Conservation (phyloP, 2,329 filamentous ascomycete species). For the Pseudocercospora eumusae region DNA sequence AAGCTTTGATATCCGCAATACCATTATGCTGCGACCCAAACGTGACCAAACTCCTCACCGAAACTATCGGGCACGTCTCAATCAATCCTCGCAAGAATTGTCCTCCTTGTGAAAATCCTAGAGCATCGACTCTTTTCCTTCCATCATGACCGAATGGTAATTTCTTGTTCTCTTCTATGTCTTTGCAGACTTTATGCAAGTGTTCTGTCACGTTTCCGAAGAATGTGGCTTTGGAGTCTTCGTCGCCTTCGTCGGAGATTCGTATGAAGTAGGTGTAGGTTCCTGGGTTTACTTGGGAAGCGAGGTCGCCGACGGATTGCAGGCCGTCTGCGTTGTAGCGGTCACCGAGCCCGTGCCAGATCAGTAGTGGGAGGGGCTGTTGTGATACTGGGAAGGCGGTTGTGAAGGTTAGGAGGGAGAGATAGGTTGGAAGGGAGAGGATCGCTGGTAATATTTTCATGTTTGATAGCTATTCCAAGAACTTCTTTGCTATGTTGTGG, state of each 20-base stretch:
- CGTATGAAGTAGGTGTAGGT: constrained; percentile 81
- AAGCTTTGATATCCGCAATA: constrained; percentile 78
- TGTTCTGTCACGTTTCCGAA: constrained; percentile 85
- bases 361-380: constrained; percentile 75
- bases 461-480: not conserved
- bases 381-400: constrained; percentile 15
- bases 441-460: constrained; percentile 3
- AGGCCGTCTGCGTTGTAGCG: constrained; percentile 76
- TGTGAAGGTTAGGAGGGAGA: constrained; percentile 18
- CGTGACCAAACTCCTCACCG: constrained; percentile 76
- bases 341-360: constrained; percentile 90
- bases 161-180: constrained; percentile 60
- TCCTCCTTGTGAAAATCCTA: constrained; percentile 94
- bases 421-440: constrained; percentile 26
- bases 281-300: constrained; percentile 72
- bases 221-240: constrained; percentile 82
- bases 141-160: not conserved
- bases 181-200: constrained; percentile 73
- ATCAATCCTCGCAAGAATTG: constrained; percentile 92
- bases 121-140: constrained; percentile 65
- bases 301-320: constrained; percentile 68
- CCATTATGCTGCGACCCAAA: constrained; percentile 93
- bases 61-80: constrained; percentile 85
- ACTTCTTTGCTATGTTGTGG: not conserved
- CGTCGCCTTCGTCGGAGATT: constrained; percentile 63